These are phyloP conservation scores for Verticillium isaacii DNA, from an alignment of 2,329 filamentous ascomycete species.

Conservation along the genomic window DNA sequence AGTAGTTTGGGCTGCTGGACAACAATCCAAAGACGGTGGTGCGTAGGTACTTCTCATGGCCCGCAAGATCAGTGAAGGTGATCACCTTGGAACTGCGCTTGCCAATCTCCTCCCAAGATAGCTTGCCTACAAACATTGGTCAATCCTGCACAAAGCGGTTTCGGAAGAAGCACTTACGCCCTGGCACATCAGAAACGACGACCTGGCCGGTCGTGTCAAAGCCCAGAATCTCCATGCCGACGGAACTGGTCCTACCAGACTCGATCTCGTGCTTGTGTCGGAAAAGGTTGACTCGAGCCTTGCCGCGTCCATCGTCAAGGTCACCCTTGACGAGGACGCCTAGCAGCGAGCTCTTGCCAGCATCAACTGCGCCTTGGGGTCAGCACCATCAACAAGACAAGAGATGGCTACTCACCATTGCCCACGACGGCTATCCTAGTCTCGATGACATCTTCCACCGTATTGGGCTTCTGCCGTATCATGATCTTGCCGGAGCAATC, in stretches of 20 bases:
- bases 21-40: conserved; percentile 95
- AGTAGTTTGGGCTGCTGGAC: conserved; percentile 95
- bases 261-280: conserved; percentile 98
- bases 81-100: conserved; percentile 94
- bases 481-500: conserved; percentile 82
- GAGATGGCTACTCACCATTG: conserved; percentile 55
- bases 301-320: conserved; percentile 89
- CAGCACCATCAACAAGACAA: not conserved
- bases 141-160: conserved; percentile 2
- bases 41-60: conserved; percentile 89
- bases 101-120: conserved; percentile 98
- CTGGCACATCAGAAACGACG: conserved; percentile 74
- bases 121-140: conserved; percentile 35
- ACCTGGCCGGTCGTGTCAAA: conserved; percentile 86
- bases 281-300: conserved; percentile 91
- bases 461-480: conserved; percentile 68
- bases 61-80: conserved; percentile 90
- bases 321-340: conserved; percentile 94
- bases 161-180: conserved; percentile 50
- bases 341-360: conserved; percentile 93
- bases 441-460: conserved; percentile 85
- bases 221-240: conserved; percentile 98
- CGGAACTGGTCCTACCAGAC: conserved; percentile 88
- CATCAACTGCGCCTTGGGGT: conserved; percentile 61
- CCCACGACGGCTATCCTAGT: conserved; percentile 95